Base-by-base conservation (phyloP, 371 early-diverging fungal genomes). In the Rhizopus delemar region DNA sequence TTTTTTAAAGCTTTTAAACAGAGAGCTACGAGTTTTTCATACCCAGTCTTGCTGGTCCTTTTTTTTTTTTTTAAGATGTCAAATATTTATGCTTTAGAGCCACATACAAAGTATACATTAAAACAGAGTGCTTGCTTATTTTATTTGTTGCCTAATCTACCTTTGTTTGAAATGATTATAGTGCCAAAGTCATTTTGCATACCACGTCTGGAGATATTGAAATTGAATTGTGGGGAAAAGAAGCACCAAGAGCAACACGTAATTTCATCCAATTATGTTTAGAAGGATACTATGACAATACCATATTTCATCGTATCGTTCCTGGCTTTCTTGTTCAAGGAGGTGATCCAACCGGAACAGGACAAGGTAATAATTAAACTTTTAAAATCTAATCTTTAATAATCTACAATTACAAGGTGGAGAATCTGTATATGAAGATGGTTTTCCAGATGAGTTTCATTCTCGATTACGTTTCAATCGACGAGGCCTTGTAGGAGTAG, bases 281-380 rank as follows among this genome's bases (percentile, higher is more conserved):
- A 58, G 91, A 92, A 66, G 86, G 88, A 8, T 88, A 89, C 51
- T 96, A 96, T 63, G 88, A 95, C 65, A 77, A 82, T 28, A 90
- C 90, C 4, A 85, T 90, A 8, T 95, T 97, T 68, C 97, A 96
- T 70, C 86, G 97, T 22, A 79, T 95, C 13, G 87, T 97, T 5
- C 85, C 89, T 5, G 83, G 80, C 39, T 96, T 96, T 60, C 91
- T 96, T 68, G 85, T 98, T 4, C 99, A 99, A 70, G 96, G 96
- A 22, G 99, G 99, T 51, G 99, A 99, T 75, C 95, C 99, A 3
- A 92, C 92, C 2, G 92, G 91, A 0, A 91, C 91, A 4, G 91
- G 93, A 1, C 66, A 77, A 50, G 84, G 83, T 78, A 81, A 55
- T 34, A 22, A 22, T 22, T 22, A 22, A 0, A 22, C 22, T 22